Evolutionary conservation across 768 basidiomycete genomes (phyloP), one percentile per base, ranked within the genome.

Genomic region (Boletus pseudo-olivaceus): DNA sequence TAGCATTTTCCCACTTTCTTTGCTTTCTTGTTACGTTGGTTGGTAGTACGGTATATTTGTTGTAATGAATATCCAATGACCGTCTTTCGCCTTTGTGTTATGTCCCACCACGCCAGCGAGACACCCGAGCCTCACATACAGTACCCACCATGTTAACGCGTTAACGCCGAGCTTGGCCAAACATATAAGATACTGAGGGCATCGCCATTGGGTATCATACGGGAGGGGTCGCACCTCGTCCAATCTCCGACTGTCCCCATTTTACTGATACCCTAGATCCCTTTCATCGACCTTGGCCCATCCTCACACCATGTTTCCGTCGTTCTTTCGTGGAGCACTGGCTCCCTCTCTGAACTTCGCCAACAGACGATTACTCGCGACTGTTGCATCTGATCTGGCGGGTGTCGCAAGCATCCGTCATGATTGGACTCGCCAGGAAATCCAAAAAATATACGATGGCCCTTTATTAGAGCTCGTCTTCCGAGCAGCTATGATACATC

Each of bases 401-500:
- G 34, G 38, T 4, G 30, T 58, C 56, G 17, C 60, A 47, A 20
- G 51, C 27, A 72, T 80, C 40, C 77, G 85, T 39, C 79, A 82
- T 60, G 76, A 85, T 57, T 95, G 93, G 94, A 75, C 80, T 26
- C 84, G 82, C 62, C 72, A 79, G 29, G 92, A 97, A 72, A 88
- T 98, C 53, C 86, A 93, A 67, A 71, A 79, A 49, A 86, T 98
- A 51, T 98, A 91, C 67, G 84, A 97, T 69, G 77, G 78, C 5
- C 91, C 96, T 7, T 71, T 98, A 48, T 81, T 98, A 62, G 90
- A 94, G 42, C 85, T 96, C 50, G 85, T 96, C 56, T 98, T 89
- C 71, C 82, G 84, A 47, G 87, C 96, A 34, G 90, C 93, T 14
- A 71, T 82, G 3, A 81, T 95, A 11, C 96, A 98, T 71, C 79